Base-by-base conservation (phyloP, 2,329 filamentous ascomycete genomes). In the Davidsoniella virescens region DNA sequence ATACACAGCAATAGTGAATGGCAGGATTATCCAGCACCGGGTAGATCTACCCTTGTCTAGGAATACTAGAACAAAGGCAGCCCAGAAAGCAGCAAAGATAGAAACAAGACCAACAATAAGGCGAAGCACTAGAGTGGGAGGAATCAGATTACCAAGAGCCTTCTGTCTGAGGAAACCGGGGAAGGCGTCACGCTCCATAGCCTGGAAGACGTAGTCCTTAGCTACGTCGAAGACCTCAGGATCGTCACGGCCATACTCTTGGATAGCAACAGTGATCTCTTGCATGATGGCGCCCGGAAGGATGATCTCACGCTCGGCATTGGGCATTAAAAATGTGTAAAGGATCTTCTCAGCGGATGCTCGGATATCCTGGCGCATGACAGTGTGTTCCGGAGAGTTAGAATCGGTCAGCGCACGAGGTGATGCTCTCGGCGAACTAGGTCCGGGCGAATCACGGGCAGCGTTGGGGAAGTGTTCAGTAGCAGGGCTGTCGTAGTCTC, bases 151-250 rank as follows among this genome's bases (percentile, higher is more conserved):
- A 54, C 93, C 93, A 20, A 98, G 72, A 2, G 92, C 92, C 68
- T 96, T 96, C 67, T 87, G 86, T 61, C 90, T 78, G 53, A 98
- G 72, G 66, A 98, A 98, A 1, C 90, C 90, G 0, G 93, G 92
- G 63, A 94, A 98, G n/a, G 93, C 92, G 67, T 98, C 92, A 51
- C 93, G 79, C 67, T 98, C 93, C 92, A 98, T 98, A 33, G 93
- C 93, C 67, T 98, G 93, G 65, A 96, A 98, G 55, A 96, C 92
- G 63, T 96, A 98, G 68, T 98, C 92, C 70, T 98, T 98, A 50
- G 92, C 92, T 17, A 86, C 80, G 62, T 96, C 92, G 59, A 98
- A 98, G 10, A 98, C 84, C 64, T 98, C 92, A 0, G 92, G 92
- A 62, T 98, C 92, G 59, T 96, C 92, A 58, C 92, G 80, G 43